phyloP scores from a whole-genome alignment of 164 flowering plant species.

The Magnolia kwangsiensis region DNA sequence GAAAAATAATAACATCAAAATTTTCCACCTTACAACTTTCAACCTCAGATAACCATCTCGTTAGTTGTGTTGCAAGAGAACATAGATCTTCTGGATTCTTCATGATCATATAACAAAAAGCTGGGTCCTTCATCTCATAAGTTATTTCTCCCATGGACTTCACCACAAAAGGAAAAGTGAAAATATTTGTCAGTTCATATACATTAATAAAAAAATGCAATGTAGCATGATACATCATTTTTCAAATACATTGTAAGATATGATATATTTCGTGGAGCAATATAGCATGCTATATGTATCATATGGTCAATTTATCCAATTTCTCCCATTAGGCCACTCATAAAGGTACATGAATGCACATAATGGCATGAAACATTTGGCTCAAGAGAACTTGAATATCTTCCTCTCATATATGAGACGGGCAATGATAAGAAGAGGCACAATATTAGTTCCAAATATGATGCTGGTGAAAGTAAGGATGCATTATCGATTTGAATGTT shows the following conservation, averaged over 20 bases:
- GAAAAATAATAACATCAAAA: conserved; percentile 6
- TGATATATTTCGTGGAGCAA: not conserved
- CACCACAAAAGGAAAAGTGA: conserved; percentile 12
- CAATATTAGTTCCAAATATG: not conserved
- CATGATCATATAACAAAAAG: conserved; percentile 62
- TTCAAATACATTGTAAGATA: not conserved
- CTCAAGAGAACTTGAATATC: not conserved
- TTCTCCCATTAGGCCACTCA: not conserved
- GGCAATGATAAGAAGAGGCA: not conserved
- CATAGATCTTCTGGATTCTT: conserved; percentile 61
- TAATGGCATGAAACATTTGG: not conserved
- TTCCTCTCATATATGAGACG: not conserved
- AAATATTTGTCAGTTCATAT: not conserved
- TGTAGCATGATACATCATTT: not conserved
- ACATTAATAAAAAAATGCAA: not conserved
- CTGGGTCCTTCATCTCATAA: conserved; percentile 83
- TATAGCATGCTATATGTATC: not conserved
- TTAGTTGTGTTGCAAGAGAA: conserved; percentile 59
- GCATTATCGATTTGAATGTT: too few relatives aligned
- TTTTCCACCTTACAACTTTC: conserved; percentile 75
- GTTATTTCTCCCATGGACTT: conserved; percentile 79
- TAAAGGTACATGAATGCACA: not conserved
- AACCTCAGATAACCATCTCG: conserved; percentile 80
- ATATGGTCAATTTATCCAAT: not conserved
- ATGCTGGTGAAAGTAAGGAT: too few relatives aligned